phyloP scores from a whole-genome alignment of 208 protist species.

The Wallacemonas sp. region DNA sequence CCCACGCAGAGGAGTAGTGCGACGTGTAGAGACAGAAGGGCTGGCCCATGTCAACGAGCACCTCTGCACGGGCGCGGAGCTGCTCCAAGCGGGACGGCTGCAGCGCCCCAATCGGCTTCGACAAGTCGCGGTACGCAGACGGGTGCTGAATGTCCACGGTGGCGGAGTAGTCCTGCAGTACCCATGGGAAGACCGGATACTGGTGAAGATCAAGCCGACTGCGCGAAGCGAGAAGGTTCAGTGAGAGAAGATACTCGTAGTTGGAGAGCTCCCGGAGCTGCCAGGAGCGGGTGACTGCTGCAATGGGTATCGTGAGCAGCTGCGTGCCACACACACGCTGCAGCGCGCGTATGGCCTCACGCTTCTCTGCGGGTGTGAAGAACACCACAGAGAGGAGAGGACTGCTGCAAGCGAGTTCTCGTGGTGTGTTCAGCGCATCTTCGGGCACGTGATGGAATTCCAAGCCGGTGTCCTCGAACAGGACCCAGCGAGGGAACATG shows the following conservation, averaged over 20 bases:
- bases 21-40: slow-evolving; percentile 89
- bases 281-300: slow-evolving; percentile 30
- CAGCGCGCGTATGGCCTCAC: slow-evolving; percentile 25
- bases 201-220: slow-evolving; percentile 53
- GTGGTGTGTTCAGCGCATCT: slow-evolving; percentile 11
- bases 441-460: slow-evolving; percentile 29
- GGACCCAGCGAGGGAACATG: slow-evolving; percentile 37
- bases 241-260: slow-evolving; percentile 54
- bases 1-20: slow-evolving; percentile 95
- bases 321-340: slow-evolving; percentile 15
- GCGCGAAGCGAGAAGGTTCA: slow-evolving; percentile 62
- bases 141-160: slow-evolving; percentile 60
- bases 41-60: slow-evolving; percentile 45
- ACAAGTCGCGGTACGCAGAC: slow-evolving; percentile 84
- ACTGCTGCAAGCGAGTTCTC: background rate
- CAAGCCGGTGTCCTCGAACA: slow-evolving; percentile 43
- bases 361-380: slow-evolving; percentile 24
- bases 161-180: slow-evolving; percentile 85
- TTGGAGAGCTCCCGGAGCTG: slow-evolving; percentile 34
- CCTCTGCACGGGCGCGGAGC: slow-evolving; percentile 47
- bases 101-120: slow-evolving; percentile 93
- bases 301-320: slow-evolving; percentile 20
- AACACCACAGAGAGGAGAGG: slow-evolving; percentile 38
- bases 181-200: slow-evolving; percentile 95
- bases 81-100: slow-evolving; percentile 53